Conservation (phyloP, 228 moss, liverwort and hornwort genomes). For the Sphagnum fallax region DNA sequence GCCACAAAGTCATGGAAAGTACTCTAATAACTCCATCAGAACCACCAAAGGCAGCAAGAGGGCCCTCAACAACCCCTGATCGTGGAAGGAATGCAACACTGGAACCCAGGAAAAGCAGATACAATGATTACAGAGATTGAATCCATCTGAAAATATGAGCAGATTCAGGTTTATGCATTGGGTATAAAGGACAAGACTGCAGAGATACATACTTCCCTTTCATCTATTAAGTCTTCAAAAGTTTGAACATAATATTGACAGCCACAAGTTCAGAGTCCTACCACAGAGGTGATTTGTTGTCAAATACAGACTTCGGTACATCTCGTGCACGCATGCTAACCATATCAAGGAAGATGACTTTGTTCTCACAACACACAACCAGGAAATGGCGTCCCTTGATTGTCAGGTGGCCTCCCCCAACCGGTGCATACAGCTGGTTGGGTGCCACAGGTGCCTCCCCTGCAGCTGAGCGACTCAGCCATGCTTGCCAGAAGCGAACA, state of each 20-base stretch:
- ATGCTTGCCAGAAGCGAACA: conserved; percentile 99
- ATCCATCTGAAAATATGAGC: too few species aligned
- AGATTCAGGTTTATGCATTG: too few species aligned
- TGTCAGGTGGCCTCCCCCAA: conserved; percentile 75
- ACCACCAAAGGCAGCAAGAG: conserved; percentile 96
- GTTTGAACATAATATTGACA: too few species aligned
- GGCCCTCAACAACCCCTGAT: conserved; percentile 84
- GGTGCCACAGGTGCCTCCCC: conserved; percentile 51
- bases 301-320: conserved; percentile 85
- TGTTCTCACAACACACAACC: conserved; percentile 96
- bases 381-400: conserved; percentile 93
- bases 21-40: conserved; percentile 94
- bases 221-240: too few species aligned
- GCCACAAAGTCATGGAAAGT: conserved; percentile 89
- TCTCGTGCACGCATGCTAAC: conserved; percentile 97
- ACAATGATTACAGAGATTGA: neutral
- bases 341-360: conserved; percentile 92
- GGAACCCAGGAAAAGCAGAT: conserved; percentile 9
- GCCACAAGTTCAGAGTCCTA: conserved; percentile 9
- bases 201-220: too few species aligned
- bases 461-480: conserved; percentile 77
- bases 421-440: conserved; percentile 47
- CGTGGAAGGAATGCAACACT: conserved; percentile 97
- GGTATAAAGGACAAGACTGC: neutral
- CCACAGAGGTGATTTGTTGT: conserved; percentile 98